Evolutionary conservation across 1,284 basidiomycete genomes (phyloP), one percentile per base, ranked within the genome.

Genomic region (Fomitopsis schrenkii): DNA sequence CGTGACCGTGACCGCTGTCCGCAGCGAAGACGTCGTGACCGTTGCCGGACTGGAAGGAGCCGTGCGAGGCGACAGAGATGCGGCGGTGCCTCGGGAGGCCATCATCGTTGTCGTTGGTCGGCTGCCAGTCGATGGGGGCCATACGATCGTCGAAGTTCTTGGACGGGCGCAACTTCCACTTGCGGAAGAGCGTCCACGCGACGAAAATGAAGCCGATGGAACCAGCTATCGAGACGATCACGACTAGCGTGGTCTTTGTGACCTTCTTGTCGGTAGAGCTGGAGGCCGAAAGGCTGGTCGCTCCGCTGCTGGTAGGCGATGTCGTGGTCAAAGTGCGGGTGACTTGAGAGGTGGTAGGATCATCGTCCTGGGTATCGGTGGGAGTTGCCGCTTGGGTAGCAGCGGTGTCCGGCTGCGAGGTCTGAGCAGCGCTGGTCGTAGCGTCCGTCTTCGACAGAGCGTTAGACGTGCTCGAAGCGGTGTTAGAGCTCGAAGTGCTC

Each of bases 111-210:
- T 72, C 70, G 60, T 71, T 75, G 35, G 83, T 82, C 22, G 90
- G 88, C 71, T 88, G 83, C 90, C 90, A 93, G 76, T 93, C 86
- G 70, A 93, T 90, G 64, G 93, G 93, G 58, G 88, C 84, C 77
- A 94, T 86, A 69, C 92, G 90, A 65, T 87, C 83, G 68, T 93
- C 90, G 71, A 95, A 95, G 70, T 85, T 82, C 72, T 84, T 83
- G 48, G 90, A 92, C 58, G 90, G 87, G 63, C 84, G 85, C 69
- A 95, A 85, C 79, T 95, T 95, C 90, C 90, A 94, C 76, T 94
- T 95, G 77, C 94, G 88, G 81, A 95, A 92, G 69, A 93, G 78
- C 41, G 93, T 95, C 91, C 91, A 95, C 65, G 88, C 80, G 65
- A 93, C 84, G 58, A 82, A 81, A 40, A 87, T 74, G 44, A 83